Evolutionary conservation across 225 moss, liverwort and hornwort genomes (phyloP), one percentile per base, ranked within the genome.

Genomic region (Sphagnum tenellum): DNA sequence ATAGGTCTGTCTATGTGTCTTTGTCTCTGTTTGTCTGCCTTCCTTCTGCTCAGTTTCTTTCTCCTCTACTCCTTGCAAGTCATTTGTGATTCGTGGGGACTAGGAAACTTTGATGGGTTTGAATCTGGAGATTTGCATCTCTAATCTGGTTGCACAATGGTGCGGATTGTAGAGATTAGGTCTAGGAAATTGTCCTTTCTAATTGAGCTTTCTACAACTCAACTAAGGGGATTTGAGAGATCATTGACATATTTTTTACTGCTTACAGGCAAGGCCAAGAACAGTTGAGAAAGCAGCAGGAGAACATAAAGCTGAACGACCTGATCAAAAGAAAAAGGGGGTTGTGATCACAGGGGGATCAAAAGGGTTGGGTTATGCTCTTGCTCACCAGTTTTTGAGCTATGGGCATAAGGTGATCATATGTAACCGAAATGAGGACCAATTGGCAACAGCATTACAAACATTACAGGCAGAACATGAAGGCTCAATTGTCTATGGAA

Each of bases 321-420:
- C 2, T 5, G 5, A 48, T 45, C 71, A 49, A 10, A 67, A 73
- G 13, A 79, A 72, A 63, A 81, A 82, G 88, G 95, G 95, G 6
- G 66, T 92, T 63, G 95, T 95, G 13, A 92, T 95, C 50, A 95
- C 95, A 7, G 92, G 95, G 60, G 92, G 89, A 12, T 82, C 63
- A 8, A 95, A 86, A 48, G 95, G 95, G 10, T 84, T 95, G 46
- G 95, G 95, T 12, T 87, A 78, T 66, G 77, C 95, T 3, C 67
- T 95, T 9, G 92, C 95, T 44, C 88, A 89, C 7, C 85, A 86
- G 46, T 95, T 95, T 72, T 55, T 95, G 56, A 77, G 78, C 45
- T 68, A 63, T 0, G 66, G 85, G 49, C 84, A 80, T 69, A 89
- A 73, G 45, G 95, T 95, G 50, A 79, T 95, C 58, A 81, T 95